Percentiles rank a stretch among this genome's conserved stretches.
These are phyloP conservation scores for Phytopythium litorale DNA, from an alignment of 352 stramenopile species.

Conservation along the genomic window DNA sequence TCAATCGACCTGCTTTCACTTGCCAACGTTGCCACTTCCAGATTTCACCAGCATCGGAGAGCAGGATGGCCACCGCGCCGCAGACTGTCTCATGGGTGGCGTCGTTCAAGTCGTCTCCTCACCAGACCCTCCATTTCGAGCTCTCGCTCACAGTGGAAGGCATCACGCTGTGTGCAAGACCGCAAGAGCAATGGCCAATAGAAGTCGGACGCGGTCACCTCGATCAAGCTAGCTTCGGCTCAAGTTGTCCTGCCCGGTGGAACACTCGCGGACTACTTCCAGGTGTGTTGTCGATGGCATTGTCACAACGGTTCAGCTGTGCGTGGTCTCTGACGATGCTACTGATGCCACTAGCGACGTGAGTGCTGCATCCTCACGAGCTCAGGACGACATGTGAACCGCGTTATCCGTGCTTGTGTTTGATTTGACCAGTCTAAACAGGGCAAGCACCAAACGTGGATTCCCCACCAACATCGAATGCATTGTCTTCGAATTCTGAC, in stretches of 20 bases:
- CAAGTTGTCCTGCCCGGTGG: neutral
- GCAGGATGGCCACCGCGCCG: neutral
- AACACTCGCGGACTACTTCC: neutral
- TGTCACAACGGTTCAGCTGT: neutral
- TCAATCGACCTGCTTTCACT: neutral
- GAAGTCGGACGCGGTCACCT: neutral
- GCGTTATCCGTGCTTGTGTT: too few relatives aligned
- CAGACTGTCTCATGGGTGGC: neutral
- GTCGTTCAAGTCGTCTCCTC: neutral
- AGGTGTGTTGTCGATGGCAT: neutral
- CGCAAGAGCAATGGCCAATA: neutral
- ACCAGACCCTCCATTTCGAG: neutral
- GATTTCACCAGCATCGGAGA: neutral
- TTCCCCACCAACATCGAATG: too few relatives aligned
- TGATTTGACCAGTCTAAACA: too few relatives aligned
- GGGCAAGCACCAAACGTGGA: too few relatives aligned
- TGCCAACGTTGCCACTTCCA: neutral
- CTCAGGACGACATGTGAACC: too few relatives aligned
- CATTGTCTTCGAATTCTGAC: too few relatives aligned
- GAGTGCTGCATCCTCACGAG: neutral
- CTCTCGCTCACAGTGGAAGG: neutral
- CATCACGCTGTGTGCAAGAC: neutral
- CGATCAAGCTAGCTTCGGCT: neutral
- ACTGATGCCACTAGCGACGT: neutral
- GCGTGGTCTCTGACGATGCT: neutral